Evolutionary conservation across 2,329 filamentous ascomycete species (phyloP).

Genomic region (Arthrinium phaeospermum): DNA sequence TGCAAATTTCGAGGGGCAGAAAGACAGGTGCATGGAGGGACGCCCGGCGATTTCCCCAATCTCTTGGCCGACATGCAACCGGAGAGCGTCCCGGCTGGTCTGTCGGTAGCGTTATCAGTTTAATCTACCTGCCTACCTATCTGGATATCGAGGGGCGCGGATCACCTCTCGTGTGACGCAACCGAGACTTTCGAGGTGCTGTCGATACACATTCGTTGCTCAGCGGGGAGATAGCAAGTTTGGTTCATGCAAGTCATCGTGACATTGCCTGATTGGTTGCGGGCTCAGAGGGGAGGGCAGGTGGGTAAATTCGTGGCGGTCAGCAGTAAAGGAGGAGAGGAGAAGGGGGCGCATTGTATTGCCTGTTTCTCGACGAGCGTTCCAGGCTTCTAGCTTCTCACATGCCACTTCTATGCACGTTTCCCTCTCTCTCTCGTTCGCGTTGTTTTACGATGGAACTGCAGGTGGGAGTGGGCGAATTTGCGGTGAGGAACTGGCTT

Average conservation of each 20-base stretch:
- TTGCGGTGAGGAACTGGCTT: background rate
- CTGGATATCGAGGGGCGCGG: background rate
- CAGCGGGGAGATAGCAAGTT: background rate
- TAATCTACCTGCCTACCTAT: background rate
- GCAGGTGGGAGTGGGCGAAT: background rate
- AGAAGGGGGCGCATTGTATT: background rate
- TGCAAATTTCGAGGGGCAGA: background rate
- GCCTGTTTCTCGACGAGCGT: background rate
- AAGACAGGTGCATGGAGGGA: no score
- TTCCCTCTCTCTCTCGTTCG: background rate
- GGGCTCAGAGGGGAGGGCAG: background rate
- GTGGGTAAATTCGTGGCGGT: slow-evolving; percentile 7
- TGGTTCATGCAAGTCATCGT: slow-evolving; percentile 20
- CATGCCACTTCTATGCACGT: background rate
- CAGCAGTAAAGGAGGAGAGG: slow-evolving; percentile 8
- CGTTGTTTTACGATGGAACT: background rate
- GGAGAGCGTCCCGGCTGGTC: background rate
- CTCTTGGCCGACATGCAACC: background rate
- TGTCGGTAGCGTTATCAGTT: slow-evolving; percentile 8
- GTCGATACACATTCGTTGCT: background rate
- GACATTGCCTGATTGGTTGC: slow-evolving; percentile 13
- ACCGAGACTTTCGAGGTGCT: background rate
- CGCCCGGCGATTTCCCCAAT: background rate
- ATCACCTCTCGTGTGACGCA: background rate
- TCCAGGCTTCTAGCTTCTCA: background rate